Evolutionary conservation across 192 early-diverging fungal genomes (phyloP).

Genomic region (Allomyces javanicus): DNA sequence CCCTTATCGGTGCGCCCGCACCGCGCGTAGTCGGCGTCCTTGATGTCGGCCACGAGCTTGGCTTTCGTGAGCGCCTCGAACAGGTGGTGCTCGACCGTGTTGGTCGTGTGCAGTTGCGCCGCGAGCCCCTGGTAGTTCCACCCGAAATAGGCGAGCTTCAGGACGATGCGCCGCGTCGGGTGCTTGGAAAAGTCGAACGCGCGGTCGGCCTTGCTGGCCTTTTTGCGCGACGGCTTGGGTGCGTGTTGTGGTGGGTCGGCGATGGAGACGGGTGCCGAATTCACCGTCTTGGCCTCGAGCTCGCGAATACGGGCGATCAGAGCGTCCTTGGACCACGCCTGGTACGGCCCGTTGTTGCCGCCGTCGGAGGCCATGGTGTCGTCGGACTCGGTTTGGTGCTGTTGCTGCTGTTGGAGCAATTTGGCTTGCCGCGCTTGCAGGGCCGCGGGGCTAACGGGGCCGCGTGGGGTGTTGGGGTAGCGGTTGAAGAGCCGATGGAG

Average conservation of each 20-base stretch:
- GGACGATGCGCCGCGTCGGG: slow-evolving; percentile 54
- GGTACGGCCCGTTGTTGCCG: slow-evolving; percentile 15
- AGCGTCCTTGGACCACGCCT: slow-evolving; percentile 26
- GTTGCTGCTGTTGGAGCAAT: no score
- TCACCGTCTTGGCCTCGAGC: slow-evolving; percentile 13
- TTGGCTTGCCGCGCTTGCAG: no score
- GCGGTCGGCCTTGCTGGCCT: slow-evolving; percentile 9
- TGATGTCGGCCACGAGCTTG: slow-evolving; percentile 48
- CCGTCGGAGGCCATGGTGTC: not conserved
- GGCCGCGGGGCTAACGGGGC: no score
- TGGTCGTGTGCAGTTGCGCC: slow-evolving; percentile 32
- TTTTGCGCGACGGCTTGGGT: slow-evolving; percentile 16
- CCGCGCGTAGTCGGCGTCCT: slow-evolving; percentile 52
- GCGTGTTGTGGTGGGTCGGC: slow-evolving; percentile 1
- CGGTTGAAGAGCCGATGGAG: no score
- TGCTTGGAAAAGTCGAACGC: slow-evolving; percentile 63
- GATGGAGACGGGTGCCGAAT: not conserved
- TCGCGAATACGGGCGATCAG: slow-evolving; percentile 26
- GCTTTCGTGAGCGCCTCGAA: slow-evolving; percentile 58
- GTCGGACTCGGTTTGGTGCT: no score
- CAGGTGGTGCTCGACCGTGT: slow-evolving; percentile 61
- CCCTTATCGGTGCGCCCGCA: slow-evolving; percentile 78
- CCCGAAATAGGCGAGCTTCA: slow-evolving; percentile 80
- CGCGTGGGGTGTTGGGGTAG: no score
- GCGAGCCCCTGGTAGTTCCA: slow-evolving; percentile 78